phyloP scores from a whole-genome alignment of 2,329 filamentous ascomycete genomes.

The Claviceps paspali region DNA sequence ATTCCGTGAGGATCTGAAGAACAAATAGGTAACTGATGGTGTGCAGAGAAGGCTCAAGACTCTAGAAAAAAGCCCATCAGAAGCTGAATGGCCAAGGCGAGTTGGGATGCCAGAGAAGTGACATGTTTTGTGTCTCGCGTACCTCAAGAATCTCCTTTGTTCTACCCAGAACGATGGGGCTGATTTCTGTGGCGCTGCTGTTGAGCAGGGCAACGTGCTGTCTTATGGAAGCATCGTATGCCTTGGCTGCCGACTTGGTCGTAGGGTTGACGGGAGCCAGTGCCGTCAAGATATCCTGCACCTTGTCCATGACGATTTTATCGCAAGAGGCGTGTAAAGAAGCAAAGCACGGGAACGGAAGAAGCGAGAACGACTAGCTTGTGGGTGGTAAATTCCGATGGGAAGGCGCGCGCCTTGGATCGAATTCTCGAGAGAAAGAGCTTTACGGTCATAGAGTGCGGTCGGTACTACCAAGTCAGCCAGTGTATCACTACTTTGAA shows the following conservation, averaged over 20 bases:
- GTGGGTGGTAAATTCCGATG: too few species aligned
- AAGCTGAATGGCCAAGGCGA: background rate
- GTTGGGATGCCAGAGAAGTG: too few species aligned
- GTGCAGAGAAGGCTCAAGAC: conserved; percentile 30
- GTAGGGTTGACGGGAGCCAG: background rate
- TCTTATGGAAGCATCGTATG: conserved; percentile 3
- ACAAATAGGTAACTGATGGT: conserved; percentile 36
- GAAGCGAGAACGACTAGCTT: too few species aligned
- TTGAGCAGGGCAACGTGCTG: conserved; percentile 3
- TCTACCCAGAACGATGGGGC: conserved; percentile 16
- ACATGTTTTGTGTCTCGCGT: conserved; percentile 1
- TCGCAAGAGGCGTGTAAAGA: background rate
- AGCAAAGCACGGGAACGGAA: too few species aligned
- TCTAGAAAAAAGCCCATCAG: conserved; percentile 16
- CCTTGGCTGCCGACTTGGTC: background rate
- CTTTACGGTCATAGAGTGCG: too few species aligned
- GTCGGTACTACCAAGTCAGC: too few species aligned
- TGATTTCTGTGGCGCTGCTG: background rate
- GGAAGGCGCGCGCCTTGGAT: too few species aligned
- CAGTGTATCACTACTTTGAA: too few species aligned
- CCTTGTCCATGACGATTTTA: conserved; percentile 2
- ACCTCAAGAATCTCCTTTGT: conserved; percentile 28
- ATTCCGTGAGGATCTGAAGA: conserved; percentile 24
- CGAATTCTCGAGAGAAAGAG: too few species aligned
- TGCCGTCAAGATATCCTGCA: conserved; percentile 2